A percentile compares a stretch with the other conserved stretches of the same genome.
Conservation (phyloP, 495 filamentous ascomycete genomes). For the Aspergillus bertholletiae region DNA sequence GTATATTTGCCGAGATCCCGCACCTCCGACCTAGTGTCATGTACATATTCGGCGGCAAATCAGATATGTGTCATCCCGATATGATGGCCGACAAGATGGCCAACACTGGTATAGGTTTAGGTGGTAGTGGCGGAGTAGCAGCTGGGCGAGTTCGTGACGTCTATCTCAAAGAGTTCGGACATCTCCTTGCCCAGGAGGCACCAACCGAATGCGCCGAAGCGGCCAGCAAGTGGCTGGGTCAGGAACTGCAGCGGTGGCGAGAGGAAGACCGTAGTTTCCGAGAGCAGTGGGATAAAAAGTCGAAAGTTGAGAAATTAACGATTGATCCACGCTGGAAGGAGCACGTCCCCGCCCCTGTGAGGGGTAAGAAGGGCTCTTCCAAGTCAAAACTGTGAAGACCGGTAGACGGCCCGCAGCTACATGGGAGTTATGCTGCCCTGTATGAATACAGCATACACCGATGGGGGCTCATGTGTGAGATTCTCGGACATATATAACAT, state of each 20-base stretch:
- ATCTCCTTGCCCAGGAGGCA: constrained; percentile 82
- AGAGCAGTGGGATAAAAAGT: constrained; percentile 47
- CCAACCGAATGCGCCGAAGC: constrained; percentile 61
- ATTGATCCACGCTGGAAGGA: constrained; percentile 55
- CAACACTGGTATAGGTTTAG: constrained; percentile 43
- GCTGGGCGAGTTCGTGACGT: constrained; percentile 70
- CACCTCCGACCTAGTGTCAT: constrained; percentile 73
- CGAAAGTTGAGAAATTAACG: constrained; percentile 52
- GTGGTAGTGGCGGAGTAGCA: constrained; percentile 46
- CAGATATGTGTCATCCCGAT: constrained; percentile 54
- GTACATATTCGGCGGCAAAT: constrained; percentile 73
- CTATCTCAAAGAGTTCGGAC: constrained; percentile 64
- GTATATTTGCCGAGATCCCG: constrained; percentile 61
- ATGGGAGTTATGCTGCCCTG: not conserved
- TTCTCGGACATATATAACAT: too few relatives aligned
- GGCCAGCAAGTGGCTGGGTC: constrained; percentile 58
- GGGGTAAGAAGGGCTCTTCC: constrained; percentile 28
- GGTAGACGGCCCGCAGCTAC: not conserved
- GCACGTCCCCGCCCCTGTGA: constrained; percentile 41
- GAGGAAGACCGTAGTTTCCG: constrained; percentile 59
- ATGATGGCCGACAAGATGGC: constrained; percentile 44
- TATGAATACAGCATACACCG: not conserved
- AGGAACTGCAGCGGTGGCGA: constrained; percentile 61
- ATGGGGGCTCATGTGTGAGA: too few relatives aligned
- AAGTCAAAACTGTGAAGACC: constrained; percentile 34